Base-by-base conservation (phyloP, 2,329 filamentous ascomycete genomes). In the Boeremia exigua region DNA sequence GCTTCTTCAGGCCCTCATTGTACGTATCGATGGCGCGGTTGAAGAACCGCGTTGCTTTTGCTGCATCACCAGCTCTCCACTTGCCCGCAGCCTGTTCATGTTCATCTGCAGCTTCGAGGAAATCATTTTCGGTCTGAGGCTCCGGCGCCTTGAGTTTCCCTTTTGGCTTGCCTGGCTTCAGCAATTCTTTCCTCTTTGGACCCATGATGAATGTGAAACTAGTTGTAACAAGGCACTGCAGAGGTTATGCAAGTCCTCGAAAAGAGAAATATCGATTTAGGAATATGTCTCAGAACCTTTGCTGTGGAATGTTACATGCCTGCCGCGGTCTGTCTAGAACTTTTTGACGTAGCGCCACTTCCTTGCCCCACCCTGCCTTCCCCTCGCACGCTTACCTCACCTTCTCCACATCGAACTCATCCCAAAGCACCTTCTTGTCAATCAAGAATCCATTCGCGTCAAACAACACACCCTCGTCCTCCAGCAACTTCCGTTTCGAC, bases 11-110 rank as follows among this genome's bases (percentile, higher is more conserved):
- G 11, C 86, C 89, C 48, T 84, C 81, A 59, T 86, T 82, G 67
- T 91, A 92, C 39, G 81, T 80, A 47, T 88, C 82, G 48, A 90
- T 82, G 11, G 89, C 88, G 58, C 87, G 80, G 60, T 86, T 80
- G 68, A 85, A 86, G 62, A 86, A 86, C 42, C 86, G 79, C 60
- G 81, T 80, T 4, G 84, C 83, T 66, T 91, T 91, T 44, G 80
- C 83, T 17, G 86, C 82, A 70, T 92, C 88, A 19, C 88, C 89
- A 33, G 83, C 87, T 45, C 88, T 81, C 86, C 88, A 90, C 81
- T 92, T 92, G 59, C 88, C 87, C 6, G 87, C 88, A 5, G 86
- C 86, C 72, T 90, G 86, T 75, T 92, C 88, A 56, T 86, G 81
- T 29, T 87, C 84, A 49, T 90, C 88, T 10, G 87, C 88, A 23